phyloP scores from a whole-genome alignment of 2,329 filamentous ascomycete genomes.

The Fusarium chaquense region DNA sequence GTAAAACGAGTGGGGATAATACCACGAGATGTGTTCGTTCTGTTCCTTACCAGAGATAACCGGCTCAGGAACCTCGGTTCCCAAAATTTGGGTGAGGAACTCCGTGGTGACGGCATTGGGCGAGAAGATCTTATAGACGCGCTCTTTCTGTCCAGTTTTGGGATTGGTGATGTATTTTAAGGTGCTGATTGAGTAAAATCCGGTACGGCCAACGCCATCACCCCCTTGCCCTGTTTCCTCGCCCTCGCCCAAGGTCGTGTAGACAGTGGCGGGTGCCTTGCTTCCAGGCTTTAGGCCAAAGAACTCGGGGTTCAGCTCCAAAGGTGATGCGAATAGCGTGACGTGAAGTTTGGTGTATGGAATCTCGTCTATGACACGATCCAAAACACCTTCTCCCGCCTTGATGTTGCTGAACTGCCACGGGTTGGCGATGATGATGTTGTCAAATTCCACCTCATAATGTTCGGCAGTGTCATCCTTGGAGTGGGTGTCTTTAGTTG shows the following conservation, averaged over 20 bases:
- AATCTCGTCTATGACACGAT: slow-evolving; percentile 78
- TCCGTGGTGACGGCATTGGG: slow-evolving; percentile 63
- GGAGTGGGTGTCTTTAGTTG: slow-evolving; percentile 49
- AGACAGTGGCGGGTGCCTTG: slow-evolving; percentile 76
- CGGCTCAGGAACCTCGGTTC: slow-evolving; percentile 59
- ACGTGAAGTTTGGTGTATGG: slow-evolving; percentile 90
- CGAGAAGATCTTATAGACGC: slow-evolving; percentile 75
- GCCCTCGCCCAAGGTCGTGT: slow-evolving; percentile 80
- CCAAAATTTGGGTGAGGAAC: slow-evolving; percentile 67
- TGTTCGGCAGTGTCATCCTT: slow-evolving; percentile 48
- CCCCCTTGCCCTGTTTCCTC: slow-evolving; percentile 64
- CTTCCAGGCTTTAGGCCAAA: slow-evolving; percentile 74
- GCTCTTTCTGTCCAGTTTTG: slow-evolving; percentile 64
- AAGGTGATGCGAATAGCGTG: slow-evolving; percentile 85
- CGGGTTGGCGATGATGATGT: slow-evolving; percentile 85
- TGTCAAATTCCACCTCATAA: slow-evolving; percentile 74
- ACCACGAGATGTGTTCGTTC: slow-evolving; percentile 74
- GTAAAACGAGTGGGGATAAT: slow-evolving; percentile 80
- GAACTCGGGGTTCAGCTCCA: slow-evolving; percentile 75
- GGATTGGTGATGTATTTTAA: slow-evolving; percentile 74
- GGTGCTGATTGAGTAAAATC: slow-evolving; percentile 89
- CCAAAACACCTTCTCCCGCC: slow-evolving; percentile 73
- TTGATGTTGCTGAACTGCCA: slow-evolving; percentile 82
- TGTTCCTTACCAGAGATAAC: slow-evolving; percentile 50
- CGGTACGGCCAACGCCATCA: slow-evolving; percentile 75